Percentiles rank a stretch among this genome's conserved stretches.
phyloP scores from a whole-genome alignment of 2,329 filamentous ascomycete species.

The Pyricularia grisea region DNA sequence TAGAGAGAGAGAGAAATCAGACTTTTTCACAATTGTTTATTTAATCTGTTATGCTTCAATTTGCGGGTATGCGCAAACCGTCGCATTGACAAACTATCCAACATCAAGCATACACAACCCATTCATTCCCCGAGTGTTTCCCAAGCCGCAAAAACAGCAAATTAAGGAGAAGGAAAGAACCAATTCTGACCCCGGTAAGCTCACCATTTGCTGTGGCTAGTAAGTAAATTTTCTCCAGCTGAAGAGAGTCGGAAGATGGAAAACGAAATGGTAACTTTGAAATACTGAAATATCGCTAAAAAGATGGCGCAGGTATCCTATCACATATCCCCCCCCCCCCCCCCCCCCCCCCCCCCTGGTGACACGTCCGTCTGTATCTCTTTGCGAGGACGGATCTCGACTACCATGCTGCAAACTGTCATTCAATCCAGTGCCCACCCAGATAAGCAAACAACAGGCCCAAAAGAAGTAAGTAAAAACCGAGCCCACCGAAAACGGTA shows the following conservation, averaged over 20 bases:
- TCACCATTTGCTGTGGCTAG: background rate
- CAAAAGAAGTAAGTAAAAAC: background rate
- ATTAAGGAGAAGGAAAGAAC: background rate
- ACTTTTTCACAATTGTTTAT: background rate
- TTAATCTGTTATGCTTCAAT: background rate
- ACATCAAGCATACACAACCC: background rate
- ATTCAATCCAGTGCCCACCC: background rate
- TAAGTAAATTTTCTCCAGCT: background rate
- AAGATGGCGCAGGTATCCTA: background rate
- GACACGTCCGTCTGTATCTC: background rate
- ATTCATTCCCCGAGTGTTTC: background rate
- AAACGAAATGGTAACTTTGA: background rate
- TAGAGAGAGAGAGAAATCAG: background rate
- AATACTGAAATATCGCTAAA: background rate
- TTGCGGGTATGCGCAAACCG: background rate
- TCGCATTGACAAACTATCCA: background rate
- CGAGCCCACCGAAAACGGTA: background rate
- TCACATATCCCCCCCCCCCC: background rate
- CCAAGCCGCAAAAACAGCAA: background rate
- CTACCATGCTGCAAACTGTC: background rate
- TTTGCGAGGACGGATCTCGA: background rate
- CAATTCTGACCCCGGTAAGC: background rate
- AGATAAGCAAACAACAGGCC: background rate
- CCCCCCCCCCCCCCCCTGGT: no score
- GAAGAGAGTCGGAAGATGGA: background rate